These are phyloP conservation scores for Calocybe cyanea DNA, from an alignment of 768 basidiomycete genomes.

Conservation along the genomic window DNA sequence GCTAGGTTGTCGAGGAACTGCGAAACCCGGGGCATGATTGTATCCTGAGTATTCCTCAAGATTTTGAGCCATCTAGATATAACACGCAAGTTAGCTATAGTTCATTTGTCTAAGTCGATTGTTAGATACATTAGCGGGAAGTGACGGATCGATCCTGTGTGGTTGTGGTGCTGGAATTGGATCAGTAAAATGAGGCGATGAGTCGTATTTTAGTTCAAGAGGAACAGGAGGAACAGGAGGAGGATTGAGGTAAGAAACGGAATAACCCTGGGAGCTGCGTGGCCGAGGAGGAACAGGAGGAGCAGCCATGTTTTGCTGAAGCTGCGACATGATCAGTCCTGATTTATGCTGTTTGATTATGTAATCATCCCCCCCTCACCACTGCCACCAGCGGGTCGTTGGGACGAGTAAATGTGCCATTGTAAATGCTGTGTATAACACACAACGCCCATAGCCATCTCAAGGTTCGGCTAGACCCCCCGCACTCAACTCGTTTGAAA, in stretches of 20 bases:
- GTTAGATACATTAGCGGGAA: slow-evolving; percentile 59
- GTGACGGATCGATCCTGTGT: slow-evolving; percentile 53
- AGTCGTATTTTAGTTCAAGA: slow-evolving; percentile 28
- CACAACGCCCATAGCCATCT: too few species aligned
- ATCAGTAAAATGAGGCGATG: slow-evolving; percentile 48
- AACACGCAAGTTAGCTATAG: background rate
- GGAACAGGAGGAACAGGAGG: slow-evolving; percentile 30
- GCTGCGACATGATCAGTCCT: too few species aligned
- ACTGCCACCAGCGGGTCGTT: too few species aligned
- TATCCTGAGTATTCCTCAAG: slow-evolving; percentile 43
- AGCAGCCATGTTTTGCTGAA: slow-evolving; percentile 9
- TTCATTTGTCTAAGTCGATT: too few species aligned
- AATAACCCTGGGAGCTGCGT: slow-evolving; percentile 16
- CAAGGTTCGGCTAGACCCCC: too few species aligned
- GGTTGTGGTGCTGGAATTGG: slow-evolving; percentile 66
- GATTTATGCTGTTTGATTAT: too few species aligned
- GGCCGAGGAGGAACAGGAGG: slow-evolving; percentile 30
- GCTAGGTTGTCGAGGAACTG: slow-evolving; percentile 17
- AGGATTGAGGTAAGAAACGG: slow-evolving; percentile 4
- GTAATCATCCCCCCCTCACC: too few species aligned
- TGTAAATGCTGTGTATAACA: too few species aligned
- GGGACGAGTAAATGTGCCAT: too few species aligned
- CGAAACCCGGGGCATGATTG: slow-evolving; percentile 25
- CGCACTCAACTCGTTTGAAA: too few species aligned
- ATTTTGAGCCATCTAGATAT: slow-evolving; percentile 58